Evolutionary conservation across 2,329 filamentous ascomycete genomes (phyloP), one percentile per base, ranked within the genome.

Genomic region (Sphaerulina musiva): DNA sequence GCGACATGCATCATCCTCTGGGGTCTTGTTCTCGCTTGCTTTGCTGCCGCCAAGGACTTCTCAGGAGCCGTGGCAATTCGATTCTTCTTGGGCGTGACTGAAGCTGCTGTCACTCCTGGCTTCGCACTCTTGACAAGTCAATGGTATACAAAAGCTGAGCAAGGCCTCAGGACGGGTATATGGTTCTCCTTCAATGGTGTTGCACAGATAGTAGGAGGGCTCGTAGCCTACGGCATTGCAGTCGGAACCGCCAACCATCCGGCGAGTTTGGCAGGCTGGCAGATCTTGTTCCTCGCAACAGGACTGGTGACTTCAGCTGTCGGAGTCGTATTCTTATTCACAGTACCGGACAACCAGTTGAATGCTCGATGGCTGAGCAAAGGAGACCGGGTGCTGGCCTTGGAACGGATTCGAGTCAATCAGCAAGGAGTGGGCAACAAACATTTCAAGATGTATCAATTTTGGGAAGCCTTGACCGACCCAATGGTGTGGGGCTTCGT

Each of bases 121-220:
- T 87, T 87, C 61, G 80, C 82, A 0, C 73, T 88, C 1, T 77
- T 88, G 60, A 87, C 84, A 1, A 80, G 76, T 3, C 82, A 86
- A 70, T 88, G 84, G 84, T 89, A 87, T 62, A 87, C 85, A 1
- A 83, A 83, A 66, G 75, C 76, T 51, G 85, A 88, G 66, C 84
- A 87, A 70, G 82, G 80, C 1, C 72, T 75, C 0, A 73, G 85
- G 7, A 80, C 79, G 1, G 79, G 78, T 3, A 79, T 86, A 52
- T 88, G 85, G 85, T 87, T 86, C 70, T 78, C 74, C 47, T 86
- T 84, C 72, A 85, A 84, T 57, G 82, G 82, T 2, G 78, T 78
- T 49, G 82, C 79, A 0, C 81, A 83, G 66, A 82, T 86, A 12
- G 74, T 85, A 36, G 83, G 83, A 6, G 83, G 82, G 1, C 59